phyloP scores from a whole-genome alignment of 2,329 filamentous ascomycete genomes.

The Cryphonectria parasitica region DNA sequence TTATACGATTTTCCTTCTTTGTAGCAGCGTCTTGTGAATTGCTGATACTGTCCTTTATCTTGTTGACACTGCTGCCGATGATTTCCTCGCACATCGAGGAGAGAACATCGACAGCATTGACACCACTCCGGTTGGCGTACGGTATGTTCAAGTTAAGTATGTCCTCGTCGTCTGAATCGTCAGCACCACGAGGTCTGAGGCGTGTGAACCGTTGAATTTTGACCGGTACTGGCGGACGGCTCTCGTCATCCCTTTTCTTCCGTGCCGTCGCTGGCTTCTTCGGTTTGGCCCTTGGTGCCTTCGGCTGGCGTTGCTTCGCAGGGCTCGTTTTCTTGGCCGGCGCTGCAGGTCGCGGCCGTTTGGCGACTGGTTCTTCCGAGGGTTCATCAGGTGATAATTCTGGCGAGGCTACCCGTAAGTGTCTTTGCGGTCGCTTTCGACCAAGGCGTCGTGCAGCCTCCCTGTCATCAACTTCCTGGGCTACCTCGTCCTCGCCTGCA shows the following conservation, averaged over 20 bases:
- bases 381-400: slow-evolving; percentile 47
- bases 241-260: slow-evolving; percentile 28
- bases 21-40: slow-evolving; percentile 50
- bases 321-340: slow-evolving; percentile 42
- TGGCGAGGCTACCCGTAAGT: slow-evolving; percentile 44
- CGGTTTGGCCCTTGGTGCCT: slow-evolving; percentile 27
- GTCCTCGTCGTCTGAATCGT: slow-evolving; percentile 47
- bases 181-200: slow-evolving; percentile 44
- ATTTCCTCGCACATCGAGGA: slow-evolving; percentile 65
- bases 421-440: slow-evolving; percentile 48
- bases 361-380: slow-evolving; percentile 40
- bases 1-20: slow-evolving; percentile 59
- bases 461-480: slow-evolving; percentile 48
- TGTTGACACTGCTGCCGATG: slow-evolving; percentile 53
- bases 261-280: slow-evolving; percentile 25
- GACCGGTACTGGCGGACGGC: slow-evolving; percentile 17
- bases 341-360: slow-evolving; percentile 42
- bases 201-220: slow-evolving; percentile 59
- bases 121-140: slow-evolving; percentile 56
- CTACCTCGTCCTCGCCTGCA: slow-evolving; percentile 33
- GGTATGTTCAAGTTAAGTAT: slow-evolving; percentile 57
- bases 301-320: slow-evolving; percentile 44
- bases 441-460: slow-evolving; percentile 49
- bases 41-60: slow-evolving; percentile 48
- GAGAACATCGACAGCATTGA: slow-evolving; percentile 66